Evolutionary conservation across 2,329 filamentous ascomycete genomes (phyloP).

Genomic region (Colletotrichum lentis): DNA sequence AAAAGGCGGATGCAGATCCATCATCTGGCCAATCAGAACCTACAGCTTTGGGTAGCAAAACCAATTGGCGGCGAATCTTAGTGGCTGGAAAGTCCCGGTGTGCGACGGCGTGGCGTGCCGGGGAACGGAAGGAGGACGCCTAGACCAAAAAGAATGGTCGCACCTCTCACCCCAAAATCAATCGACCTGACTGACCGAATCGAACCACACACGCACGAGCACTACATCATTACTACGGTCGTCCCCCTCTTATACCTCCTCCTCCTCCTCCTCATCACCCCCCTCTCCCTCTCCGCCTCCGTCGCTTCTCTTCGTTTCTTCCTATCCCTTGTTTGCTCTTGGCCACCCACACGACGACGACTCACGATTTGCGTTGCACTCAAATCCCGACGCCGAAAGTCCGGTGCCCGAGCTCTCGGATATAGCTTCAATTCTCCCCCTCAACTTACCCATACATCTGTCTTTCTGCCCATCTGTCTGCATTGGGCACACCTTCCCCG

Average conservation of each 20-base stretch:
- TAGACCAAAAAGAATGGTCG: conserved; percentile 29
- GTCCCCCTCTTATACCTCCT: not conserved
- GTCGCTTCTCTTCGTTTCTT: not conserved
- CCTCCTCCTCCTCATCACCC: conserved; percentile 16
- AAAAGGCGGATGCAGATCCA: conserved; percentile 20
- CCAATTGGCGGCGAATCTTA: conserved; percentile 25
- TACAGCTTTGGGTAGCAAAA: conserved; percentile 2
- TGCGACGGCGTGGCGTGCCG: not conserved
- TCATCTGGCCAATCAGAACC: conserved; percentile 10
- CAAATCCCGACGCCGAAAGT: conserved; percentile 21
- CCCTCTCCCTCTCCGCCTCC: not conserved
- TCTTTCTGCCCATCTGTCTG: not conserved
- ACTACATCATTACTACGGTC: conserved; percentile 33
- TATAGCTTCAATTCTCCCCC: conserved; percentile 22
- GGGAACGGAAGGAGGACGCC: conserved; percentile 9
- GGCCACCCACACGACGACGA: not conserved
- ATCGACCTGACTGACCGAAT: conserved; percentile 23
- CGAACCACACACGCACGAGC: conserved; percentile 36
- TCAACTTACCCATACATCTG: not conserved
- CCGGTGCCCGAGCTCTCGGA: conserved; percentile 28
- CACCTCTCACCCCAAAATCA: conserved; percentile 36
- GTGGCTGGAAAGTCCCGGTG: conserved; percentile 30
- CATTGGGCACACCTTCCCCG: conserved; percentile 2
- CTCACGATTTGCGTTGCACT: not conserved
- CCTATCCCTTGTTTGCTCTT: not conserved